Conservation (phyloP, 805 yeast genomes). For the Kluyveromyces siamensis region DNA sequence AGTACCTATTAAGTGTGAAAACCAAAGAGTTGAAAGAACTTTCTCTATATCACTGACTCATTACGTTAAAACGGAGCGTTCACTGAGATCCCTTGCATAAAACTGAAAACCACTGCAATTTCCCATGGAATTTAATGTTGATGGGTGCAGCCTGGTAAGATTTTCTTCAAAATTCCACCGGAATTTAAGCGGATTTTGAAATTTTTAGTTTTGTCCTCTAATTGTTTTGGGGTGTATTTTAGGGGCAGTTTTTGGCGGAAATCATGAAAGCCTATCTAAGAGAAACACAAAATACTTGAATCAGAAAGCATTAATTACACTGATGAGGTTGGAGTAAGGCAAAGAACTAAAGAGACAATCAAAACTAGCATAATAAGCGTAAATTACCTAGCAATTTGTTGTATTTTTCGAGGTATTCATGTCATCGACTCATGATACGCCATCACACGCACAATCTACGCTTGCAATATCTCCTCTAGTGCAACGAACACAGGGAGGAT, state of each 20-base stretch:
- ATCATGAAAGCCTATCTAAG: too few relatives aligned
- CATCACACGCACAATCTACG: conserved; percentile 64
- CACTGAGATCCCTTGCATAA: background rate
- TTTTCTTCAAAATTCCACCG: background rate
- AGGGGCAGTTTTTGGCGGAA: background rate
- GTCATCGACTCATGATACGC: conserved; percentile 23
- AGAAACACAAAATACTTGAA: too few relatives aligned
- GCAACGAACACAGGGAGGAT: conserved; percentile 3
- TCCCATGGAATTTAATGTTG: background rate
- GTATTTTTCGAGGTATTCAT: conserved; percentile 9
- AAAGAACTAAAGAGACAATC: too few relatives aligned
- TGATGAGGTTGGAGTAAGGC: too few relatives aligned
- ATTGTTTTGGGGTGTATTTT: background rate
- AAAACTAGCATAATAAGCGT: background rate
- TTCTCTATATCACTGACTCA: background rate
- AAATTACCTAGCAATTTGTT: background rate
- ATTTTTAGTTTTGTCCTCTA: background rate
- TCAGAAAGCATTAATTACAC: too few relatives aligned
- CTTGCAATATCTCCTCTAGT: conserved; percentile 57
- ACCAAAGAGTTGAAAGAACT: too few relatives aligned
- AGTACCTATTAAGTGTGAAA: too few relatives aligned
- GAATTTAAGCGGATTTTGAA: background rate
- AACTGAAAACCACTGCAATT: background rate
- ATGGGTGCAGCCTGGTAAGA: background rate
- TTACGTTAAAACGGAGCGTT: background rate